Evolutionary conservation across 2,329 filamentous ascomycete species (phyloP).

Genomic region (Fusarium vanettenii): DNA sequence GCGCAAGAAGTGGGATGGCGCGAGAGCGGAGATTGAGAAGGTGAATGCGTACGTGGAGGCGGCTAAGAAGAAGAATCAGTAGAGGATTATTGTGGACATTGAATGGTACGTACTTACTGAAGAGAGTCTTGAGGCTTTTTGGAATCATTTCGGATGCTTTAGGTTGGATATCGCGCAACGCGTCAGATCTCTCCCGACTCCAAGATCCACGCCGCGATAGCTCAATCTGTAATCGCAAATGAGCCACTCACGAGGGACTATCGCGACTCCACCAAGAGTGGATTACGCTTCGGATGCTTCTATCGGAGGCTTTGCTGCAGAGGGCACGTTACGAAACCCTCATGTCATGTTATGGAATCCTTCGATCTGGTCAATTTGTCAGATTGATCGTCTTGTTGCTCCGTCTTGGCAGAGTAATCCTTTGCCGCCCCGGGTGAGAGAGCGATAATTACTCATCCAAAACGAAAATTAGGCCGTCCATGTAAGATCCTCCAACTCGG

Average conservation of each 20-base stretch:
- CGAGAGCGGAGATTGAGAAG: conserved; percentile 49
- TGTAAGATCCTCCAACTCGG: neutral
- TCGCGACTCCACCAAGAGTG: neutral
- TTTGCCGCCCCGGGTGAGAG: neutral
- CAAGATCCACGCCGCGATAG: neutral
- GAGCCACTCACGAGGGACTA: neutral
- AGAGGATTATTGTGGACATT: neutral
- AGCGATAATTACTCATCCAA: neutral
- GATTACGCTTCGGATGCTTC: neutral
- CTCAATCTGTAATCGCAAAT: neutral
- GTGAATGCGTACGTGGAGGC: conserved; percentile 40
- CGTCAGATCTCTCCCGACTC: neutral
- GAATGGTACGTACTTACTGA: neutral
- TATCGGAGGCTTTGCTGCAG: neutral
- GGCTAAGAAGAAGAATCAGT: conserved; percentile 31
- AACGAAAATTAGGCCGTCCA: neutral
- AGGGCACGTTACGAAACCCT: neutral
- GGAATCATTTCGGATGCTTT: neutral
- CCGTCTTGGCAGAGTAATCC: conserved; percentile 8
- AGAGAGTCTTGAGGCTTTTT: neutral
- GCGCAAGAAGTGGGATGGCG: conserved; percentile 54
- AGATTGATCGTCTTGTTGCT: conserved; percentile 11
- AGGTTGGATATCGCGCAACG: neutral
- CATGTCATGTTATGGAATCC: neutral
- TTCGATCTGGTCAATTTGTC: conserved; percentile 30